A percentile compares a stretch with the other conserved stretches of the same genome.
Evolutionary conservation across 352 stramenopile species (phyloP).

Genomic region (Phytophthora idaei): DNA sequence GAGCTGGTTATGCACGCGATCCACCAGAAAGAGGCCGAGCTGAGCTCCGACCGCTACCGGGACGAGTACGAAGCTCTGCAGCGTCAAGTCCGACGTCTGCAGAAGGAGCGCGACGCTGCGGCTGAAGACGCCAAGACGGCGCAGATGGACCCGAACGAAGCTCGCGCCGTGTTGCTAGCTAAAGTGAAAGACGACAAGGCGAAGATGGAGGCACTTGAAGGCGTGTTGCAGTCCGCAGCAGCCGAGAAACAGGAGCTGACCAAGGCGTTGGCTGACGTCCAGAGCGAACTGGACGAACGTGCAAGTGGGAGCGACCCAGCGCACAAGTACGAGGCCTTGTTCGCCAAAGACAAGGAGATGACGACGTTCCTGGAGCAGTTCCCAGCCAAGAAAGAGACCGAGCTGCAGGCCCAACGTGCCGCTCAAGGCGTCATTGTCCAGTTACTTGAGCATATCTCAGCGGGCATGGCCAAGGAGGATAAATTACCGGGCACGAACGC

Average conservation of each 20-base stretch:
- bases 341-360: conserved; percentile 93
- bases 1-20: conserved; percentile 79
- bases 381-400: conserved; percentile 70
- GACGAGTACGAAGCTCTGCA: conserved; percentile 83
- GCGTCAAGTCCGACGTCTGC: conserved; percentile 63
- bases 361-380: conserved; percentile 89
- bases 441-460: conserved; percentile 92
- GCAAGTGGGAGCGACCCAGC: conserved; percentile 70
- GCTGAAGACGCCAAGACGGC: conserved; percentile 85
- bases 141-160: conserved; percentile 90
- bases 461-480: conserved; percentile 65
- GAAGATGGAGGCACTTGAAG: conserved; percentile 81
- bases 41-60: conserved; percentile 69
- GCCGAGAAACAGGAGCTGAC: conserved; percentile 65
- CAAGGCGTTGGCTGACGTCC: conserved; percentile 59
- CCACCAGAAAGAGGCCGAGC: conserved; percentile 75
- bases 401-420: conserved; percentile 55
- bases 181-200: conserved; percentile 90
- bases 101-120: conserved; percentile 79
- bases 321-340: conserved; percentile 90
- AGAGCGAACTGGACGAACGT: conserved; percentile 70
- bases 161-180: conserved; percentile 73
- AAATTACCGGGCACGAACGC: conserved; percentile 72
- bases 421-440: conserved; percentile 87
- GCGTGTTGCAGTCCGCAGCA: conserved; percentile 49